Evolutionary conservation across 2,329 filamentous ascomycete species (phyloP).

Genomic region (Tetracladium maxilliforme): DNA sequence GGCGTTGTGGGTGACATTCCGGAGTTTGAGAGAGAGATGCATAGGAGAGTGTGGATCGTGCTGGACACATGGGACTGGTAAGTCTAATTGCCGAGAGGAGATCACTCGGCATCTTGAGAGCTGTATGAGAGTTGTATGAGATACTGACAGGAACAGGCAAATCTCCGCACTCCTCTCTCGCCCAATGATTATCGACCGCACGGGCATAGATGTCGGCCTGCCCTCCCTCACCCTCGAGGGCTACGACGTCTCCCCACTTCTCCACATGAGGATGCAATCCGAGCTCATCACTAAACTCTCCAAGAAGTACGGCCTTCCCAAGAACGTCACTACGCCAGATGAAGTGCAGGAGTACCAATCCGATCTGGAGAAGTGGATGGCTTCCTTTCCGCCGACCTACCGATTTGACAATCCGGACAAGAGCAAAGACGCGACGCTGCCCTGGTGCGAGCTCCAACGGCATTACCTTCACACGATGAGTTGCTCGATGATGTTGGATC

Average conservation of each 20-base stretch:
- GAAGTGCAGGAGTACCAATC: too few relatives aligned
- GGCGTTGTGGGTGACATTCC: constrained; percentile 7
- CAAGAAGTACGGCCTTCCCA: constrained; percentile 15
- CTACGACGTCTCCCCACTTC: constrained; percentile 14
- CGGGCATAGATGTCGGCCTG: constrained; percentile 15
- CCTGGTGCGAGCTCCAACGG: constrained; percentile 30
- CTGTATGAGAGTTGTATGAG: too few relatives aligned
- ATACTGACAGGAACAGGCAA: constrained; percentile 13
- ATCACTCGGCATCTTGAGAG: too few relatives aligned
- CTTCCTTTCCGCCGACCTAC: too few relatives aligned
- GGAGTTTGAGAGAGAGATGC: constrained; percentile 20
- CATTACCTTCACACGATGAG: constrained; percentile 26
- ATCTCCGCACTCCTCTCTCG: constrained; percentile 17
- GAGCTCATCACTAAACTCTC: constrained; percentile 15
- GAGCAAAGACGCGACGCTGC: too few relatives aligned
- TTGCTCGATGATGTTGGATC: constrained; percentile 27
- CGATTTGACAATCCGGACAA: too few relatives aligned
- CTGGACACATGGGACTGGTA: constrained; percentile 23
- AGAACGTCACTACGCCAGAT: constrained; percentile 11
- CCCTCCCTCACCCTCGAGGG: constrained; percentile 18
- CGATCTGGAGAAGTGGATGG: constrained; percentile 25
- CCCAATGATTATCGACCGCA: constrained; percentile 19
- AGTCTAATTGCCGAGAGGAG: constrained; percentile 2
- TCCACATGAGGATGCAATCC: constrained; percentile 21
- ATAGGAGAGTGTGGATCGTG: constrained; percentile 20